Conservation (phyloP, 1,284 basidiomycete species). For the Boletus sp. region DNA sequence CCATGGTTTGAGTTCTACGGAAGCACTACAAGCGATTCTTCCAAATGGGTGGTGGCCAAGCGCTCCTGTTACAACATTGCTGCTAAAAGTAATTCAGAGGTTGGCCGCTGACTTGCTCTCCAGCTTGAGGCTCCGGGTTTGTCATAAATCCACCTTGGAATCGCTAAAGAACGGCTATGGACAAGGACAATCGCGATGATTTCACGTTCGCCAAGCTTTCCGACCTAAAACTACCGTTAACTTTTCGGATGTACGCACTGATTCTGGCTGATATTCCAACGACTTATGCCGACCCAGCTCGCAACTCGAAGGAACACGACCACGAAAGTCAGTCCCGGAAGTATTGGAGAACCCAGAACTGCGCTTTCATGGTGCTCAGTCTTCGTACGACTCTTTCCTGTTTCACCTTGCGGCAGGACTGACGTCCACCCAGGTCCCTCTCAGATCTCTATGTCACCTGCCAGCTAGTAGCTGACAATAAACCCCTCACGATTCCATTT, state of each 20-base stretch:
- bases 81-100: neutral
- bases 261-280: slow-evolving; percentile 4
- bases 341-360: slow-evolving; percentile 75
- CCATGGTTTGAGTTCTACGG: neutral
- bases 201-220: slow-evolving; percentile 87
- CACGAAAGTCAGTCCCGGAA: slow-evolving; percentile 68
- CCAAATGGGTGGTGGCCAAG: slow-evolving; percentile 11
- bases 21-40: neutral
- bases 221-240: slow-evolving; percentile 82
- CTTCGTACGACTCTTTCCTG: slow-evolving; percentile 49
- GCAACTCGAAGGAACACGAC: slow-evolving; percentile 75
- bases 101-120: too few species aligned
- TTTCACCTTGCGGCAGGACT: slow-evolving; percentile 11
- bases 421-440: slow-evolving; percentile 46
- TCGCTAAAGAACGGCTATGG: slow-evolving; percentile 43
- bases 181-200: slow-evolving; percentile 75
- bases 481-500: slow-evolving; percentile 85
- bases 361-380: slow-evolving; percentile 75
- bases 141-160: too few species aligned
- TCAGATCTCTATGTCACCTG: slow-evolving; percentile 92
- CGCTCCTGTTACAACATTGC: slow-evolving; percentile 2
- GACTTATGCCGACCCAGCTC: slow-evolving; percentile 48
- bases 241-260: slow-evolving; percentile 75
- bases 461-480: slow-evolving; percentile 89
- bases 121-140: too few species aligned